Evolutionary conservation across 2,329 filamentous ascomycete genomes (phyloP), one percentile per base, ranked within the genome.

Genomic region (Stemphylium vesicarium): DNA sequence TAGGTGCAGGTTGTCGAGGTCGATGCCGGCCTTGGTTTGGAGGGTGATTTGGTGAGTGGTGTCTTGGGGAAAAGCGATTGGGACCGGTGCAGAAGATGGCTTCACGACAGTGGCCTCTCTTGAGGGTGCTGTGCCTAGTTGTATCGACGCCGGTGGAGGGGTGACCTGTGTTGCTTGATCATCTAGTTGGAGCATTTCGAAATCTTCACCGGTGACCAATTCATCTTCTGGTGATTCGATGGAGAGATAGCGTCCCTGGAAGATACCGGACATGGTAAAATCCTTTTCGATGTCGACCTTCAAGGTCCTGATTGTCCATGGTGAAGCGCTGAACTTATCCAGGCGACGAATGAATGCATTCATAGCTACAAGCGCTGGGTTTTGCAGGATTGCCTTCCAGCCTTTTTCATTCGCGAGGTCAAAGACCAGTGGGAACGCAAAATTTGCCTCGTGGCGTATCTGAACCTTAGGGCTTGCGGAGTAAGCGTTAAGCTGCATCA

Each of bases 361-460:
- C 29, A 82, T 63, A 1, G 77, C 72, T 4, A 62, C 52, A 49
- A 81, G 78, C 0, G 78, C 77, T 1, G 75, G 69, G 43, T 78
- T 80, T 0, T 69, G 64, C 0, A 63, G 69, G 35, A 82, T 71
- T 0, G 40, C 57, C 0, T 46, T 65, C 77, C 78, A 81, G 1
- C 64, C 57, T 31, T 69, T 71, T 4, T 59, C 48, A 16, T 65
- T 63, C 1, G 77, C 78, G 29, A 78, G 68, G 13, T 78, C 73
- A 58, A 78, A 80, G 1, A 82, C 59, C 4, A 74, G 73, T 3
- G 77, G 81, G 50, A 79, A 77, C 10, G 75, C 78, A 75, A 77
- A 82, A 49, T 81, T 81, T 2, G 81, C 80, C 64, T 84, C 82
- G 53, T 83, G 81, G 7, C 82, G 75, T n/a, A 84, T 78, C 29